Evolutionary conservation across 1,284 basidiomycete genomes (phyloP).

Genomic region (Austroboletus niveus): DNA sequence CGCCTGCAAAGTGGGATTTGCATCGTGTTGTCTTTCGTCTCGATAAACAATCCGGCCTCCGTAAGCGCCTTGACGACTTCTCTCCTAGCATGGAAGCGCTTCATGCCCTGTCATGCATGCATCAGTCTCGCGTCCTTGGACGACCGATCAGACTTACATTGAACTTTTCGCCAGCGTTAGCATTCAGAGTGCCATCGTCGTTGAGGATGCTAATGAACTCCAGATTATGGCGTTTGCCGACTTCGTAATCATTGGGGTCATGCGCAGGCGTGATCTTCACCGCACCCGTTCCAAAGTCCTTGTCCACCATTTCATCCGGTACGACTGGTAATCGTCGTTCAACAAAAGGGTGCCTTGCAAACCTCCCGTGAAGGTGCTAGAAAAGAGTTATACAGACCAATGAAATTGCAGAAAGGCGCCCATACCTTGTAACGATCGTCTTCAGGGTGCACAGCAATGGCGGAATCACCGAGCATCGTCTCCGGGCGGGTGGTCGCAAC

Average conservation of each 20-base stretch:
- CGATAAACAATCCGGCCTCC: slow-evolving; percentile 84
- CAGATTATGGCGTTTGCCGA: slow-evolving; percentile 85
- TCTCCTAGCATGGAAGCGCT: slow-evolving; percentile 91
- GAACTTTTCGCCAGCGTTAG: slow-evolving; percentile 82
- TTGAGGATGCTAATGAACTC: slow-evolving; percentile 96
- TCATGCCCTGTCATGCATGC: slow-evolving; percentile 69
- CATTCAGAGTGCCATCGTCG: slow-evolving; percentile 96
- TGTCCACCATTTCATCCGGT: slow-evolving; percentile 88
- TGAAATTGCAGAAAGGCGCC: not conserved
- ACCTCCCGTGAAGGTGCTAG: slow-evolving; percentile 94
- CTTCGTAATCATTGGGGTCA: slow-evolving; percentile 97
- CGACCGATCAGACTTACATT: slow-evolving; percentile 42
- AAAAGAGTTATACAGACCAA: not conserved
- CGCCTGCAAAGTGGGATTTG: slow-evolving; percentile 87
- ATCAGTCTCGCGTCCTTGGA: not conserved
- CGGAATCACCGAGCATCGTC: slow-evolving; percentile 98
- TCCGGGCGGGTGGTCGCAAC: slow-evolving; percentile 98
- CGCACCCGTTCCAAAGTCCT: slow-evolving; percentile 96
- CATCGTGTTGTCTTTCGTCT: slow-evolving; percentile 96
- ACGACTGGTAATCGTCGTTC: slow-evolving; percentile 88
- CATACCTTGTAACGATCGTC: slow-evolving; percentile 82
- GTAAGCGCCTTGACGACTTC: slow-evolving; percentile 85
- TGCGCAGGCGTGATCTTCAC: slow-evolving; percentile 99
- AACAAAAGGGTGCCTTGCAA: slow-evolving; percentile 89
- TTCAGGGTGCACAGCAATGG: slow-evolving; percentile 94